These are phyloP conservation scores for Astragalus glycyphyllos DNA, from an alignment of 306 rosid genomes.

Conservation along the genomic window DNA sequence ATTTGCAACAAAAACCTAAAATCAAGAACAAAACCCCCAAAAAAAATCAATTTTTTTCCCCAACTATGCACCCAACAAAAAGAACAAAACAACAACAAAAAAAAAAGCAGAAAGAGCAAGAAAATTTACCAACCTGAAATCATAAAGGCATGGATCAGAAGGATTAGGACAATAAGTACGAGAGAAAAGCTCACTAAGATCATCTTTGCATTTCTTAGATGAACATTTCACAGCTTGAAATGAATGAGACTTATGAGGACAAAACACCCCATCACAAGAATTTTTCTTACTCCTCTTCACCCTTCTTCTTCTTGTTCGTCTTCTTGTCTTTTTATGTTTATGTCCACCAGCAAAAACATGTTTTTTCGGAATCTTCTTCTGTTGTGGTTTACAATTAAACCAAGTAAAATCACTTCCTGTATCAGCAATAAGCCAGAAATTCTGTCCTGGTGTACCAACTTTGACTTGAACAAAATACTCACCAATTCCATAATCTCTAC, in stretches of 20 bases:
- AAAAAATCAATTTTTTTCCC: too few relatives aligned
- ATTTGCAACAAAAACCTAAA: slow-evolving; percentile 2
- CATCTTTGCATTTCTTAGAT: slow-evolving; percentile 53
- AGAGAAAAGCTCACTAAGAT: slow-evolving; percentile 55
- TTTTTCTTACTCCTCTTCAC: neutral
- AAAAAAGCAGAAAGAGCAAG: neutral
- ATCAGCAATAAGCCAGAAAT: slow-evolving; percentile 63
- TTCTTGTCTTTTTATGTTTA: neutral
- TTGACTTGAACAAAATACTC: slow-evolving; percentile 65
- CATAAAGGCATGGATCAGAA: slow-evolving; percentile 67
- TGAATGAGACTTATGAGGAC: slow-evolving; percentile 57
- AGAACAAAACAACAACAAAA: neutral
- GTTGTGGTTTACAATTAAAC: slow-evolving; percentile 50
- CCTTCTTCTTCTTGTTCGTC: neutral
- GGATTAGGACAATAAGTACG: slow-evolving; percentile 52
- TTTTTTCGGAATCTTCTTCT: neutral
- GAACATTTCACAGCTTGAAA: slow-evolving; percentile 54
- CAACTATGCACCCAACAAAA: neutral
- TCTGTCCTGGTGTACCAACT: slow-evolving; percentile 73
- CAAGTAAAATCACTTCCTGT: slow-evolving; percentile 86
- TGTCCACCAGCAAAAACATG: neutral
- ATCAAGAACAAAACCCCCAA: neutral
- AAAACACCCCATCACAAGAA: slow-evolving; percentile 44
- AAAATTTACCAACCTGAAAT: slow-evolving; percentile 54
- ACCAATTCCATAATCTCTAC: slow-evolving; percentile 60